Conservation (phyloP, 1,284 basidiomycete genomes). For the Lignosus rhinocerotis region DNA sequence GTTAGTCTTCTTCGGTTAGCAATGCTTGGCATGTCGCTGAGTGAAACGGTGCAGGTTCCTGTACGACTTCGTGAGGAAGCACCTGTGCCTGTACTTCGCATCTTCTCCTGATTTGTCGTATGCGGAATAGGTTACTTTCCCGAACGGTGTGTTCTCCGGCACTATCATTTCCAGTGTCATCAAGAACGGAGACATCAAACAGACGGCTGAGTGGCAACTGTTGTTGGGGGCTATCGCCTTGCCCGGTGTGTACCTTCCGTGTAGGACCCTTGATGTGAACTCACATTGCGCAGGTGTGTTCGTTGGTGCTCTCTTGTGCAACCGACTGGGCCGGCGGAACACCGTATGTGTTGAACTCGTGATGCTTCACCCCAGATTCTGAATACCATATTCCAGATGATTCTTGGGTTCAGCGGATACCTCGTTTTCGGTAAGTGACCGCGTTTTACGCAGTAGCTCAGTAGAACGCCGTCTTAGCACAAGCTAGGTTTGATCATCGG, state of each 20-base stretch:
- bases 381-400: constrained; percentile 48
- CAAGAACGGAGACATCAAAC: constrained; percentile 51
- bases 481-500: constrained; percentile 61
- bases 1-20: constrained; percentile 35
- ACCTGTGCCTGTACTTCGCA: background rate
- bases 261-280: constrained; percentile 1
- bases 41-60: constrained; percentile 52
- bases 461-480: background rate
- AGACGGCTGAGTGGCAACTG: constrained; percentile 71
- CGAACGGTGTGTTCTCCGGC: constrained; percentile 69
- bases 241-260: constrained; percentile 46
- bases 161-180: constrained; percentile 63
- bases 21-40: constrained; percentile 11
- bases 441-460: background rate
- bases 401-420: constrained; percentile 75
- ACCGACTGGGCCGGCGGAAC: constrained; percentile 62
- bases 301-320: constrained; percentile 63
- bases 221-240: constrained; percentile 67
- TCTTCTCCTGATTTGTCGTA: background rate
- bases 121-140: constrained; percentile 57
- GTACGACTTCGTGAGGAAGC: constrained; percentile 63
- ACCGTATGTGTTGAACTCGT: constrained; percentile 43
- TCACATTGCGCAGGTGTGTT: constrained; percentile 37
- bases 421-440: constrained; percentile 58
- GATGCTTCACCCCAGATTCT: background rate